Base-by-base conservation (phyloP, 352 stramenopile genomes). In the Globisporangium nagaii region DNA sequence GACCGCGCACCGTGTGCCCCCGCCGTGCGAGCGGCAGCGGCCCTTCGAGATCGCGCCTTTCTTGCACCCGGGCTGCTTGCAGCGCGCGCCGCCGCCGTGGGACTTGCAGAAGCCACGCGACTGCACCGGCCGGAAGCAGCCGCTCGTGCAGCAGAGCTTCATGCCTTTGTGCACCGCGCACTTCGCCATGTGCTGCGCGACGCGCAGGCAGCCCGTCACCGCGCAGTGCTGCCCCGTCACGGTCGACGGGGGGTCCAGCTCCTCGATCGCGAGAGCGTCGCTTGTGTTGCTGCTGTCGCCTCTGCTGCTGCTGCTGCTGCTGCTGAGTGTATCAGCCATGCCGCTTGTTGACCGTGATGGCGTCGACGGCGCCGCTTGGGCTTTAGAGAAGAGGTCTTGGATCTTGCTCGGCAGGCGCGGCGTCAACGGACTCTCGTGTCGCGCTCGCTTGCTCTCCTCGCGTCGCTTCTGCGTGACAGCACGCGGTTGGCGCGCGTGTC, bases 61-160 rank as follows among this genome's bases (percentile, higher is more conserved):
- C 12, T 43, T 53, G 58, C 76, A 87, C 5, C 59, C 67, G 1
- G 67, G 62, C 20, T 74, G 58, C 44, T 78, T 72, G 62, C 76
- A 87, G 22, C 67, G 67, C 27, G 71, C 71, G 28, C 76, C 76
- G 25, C 76, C 76, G 32, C 76, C 76, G 43, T 87, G 76, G 12
- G 73, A 81, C 42, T 82, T 84, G 65, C 76, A 87, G 30, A 65
- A 71, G 13, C 76, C 76, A 17, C 74, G 62, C 15, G 70, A 79
- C 46, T 84, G 73, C 45, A 79, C 71, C 0, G 66, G 68, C 4
- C 72, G 70, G 34, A 60, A 67, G 55, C 74, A 84, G 11, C 47
- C 67, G 31, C 54, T 45, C 12, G 68, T 53, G 27, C 58, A 56
- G 46, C 74, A 84, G 15, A 71, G 58, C 54, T 76, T 78, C 51